Base-by-base conservation (phyloP, 2,329 filamentous ascomycete genomes). In the Fusarium tuaranense region DNA sequence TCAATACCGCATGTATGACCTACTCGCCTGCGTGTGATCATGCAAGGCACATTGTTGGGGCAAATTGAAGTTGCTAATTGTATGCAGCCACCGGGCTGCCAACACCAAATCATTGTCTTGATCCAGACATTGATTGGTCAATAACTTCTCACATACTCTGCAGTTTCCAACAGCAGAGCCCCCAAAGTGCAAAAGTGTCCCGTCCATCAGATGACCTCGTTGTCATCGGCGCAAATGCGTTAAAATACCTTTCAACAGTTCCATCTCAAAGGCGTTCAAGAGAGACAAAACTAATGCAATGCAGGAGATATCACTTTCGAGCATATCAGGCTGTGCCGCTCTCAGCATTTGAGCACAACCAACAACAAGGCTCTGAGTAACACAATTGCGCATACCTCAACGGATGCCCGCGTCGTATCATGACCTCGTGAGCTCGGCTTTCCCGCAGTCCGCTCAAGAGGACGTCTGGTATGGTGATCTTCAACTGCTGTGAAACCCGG, bases 381-480 rank as follows among this genome's bases (percentile, higher is more conserved):
- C 39, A 34, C 18, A 18, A 68, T 39, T n/a, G 16, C 39, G 44
- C 61, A 59, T 60, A 57, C 27, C 18, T 20, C 30, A 25, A 32
- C 32, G 69, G 65, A 64, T 30, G 30, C 12, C 48, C 62, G 62
- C 68, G 64, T 64, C 18, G 14, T 20, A 32, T 34, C 18, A 16
- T 62, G n/a, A 25, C 25, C 72, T 34, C 48, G 72, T 75, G 72
- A 67, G 62, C 44, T 74, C 69, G 34, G 22, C 30, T 36, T 34
- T 22, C 9, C 30, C 53, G 46, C 44, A 34, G 22, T 25, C 30
- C 18, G 30, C 53, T 27, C 25, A 8, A 27, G 4, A 25, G 4
- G n/a, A 12, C 22, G 4, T 16, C 14, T 36, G 14, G 55, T 48
- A 63, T 46, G 72, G 36, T 48, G 9, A 61, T 39, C 44, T 16